Conservation (phyloP, 2,329 filamentous ascomycete species). For the Fusarium ambrosium region DNA sequence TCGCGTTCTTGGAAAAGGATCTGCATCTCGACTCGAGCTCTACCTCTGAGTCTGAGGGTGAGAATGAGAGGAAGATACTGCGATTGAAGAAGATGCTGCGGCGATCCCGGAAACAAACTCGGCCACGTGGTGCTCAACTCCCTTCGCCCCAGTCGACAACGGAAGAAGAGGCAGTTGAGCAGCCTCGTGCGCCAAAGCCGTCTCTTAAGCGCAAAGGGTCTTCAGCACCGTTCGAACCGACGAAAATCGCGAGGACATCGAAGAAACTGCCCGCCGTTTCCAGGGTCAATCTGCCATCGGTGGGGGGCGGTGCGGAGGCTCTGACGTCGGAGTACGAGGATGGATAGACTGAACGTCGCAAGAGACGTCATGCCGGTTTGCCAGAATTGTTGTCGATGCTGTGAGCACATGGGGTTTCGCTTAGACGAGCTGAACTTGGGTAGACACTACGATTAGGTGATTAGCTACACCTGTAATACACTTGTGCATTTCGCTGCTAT, state of each 20-base stretch:
- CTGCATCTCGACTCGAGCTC: not conserved
- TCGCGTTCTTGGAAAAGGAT: constrained; percentile 1
- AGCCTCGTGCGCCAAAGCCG: not conserved
- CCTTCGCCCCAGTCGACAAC: not conserved
- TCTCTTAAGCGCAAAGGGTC: not conserved
- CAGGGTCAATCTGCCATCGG: not conserved
- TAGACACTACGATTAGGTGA: not conserved
- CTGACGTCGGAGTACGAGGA: not conserved
- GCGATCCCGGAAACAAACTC: not conserved
- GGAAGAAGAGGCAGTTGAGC: not conserved
- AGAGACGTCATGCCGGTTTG: not conserved
- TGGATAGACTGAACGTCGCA: not conserved
- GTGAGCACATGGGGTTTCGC: not conserved
- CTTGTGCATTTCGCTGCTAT: not conserved
- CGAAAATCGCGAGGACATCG: not conserved
- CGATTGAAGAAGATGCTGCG: not conserved
- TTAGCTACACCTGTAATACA: not conserved
- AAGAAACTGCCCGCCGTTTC: not conserved
- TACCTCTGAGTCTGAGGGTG: not conserved
- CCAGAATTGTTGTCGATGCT: not conserved
- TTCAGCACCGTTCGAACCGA: too few relatives aligned
- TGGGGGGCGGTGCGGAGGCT: not conserved
- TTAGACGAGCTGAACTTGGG: not conserved
- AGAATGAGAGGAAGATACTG: not conserved
- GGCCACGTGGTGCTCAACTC: not conserved